These are phyloP conservation scores for Daedalea quercina DNA, from an alignment of 768 basidiomycete genomes.

Conservation along the genomic window DNA sequence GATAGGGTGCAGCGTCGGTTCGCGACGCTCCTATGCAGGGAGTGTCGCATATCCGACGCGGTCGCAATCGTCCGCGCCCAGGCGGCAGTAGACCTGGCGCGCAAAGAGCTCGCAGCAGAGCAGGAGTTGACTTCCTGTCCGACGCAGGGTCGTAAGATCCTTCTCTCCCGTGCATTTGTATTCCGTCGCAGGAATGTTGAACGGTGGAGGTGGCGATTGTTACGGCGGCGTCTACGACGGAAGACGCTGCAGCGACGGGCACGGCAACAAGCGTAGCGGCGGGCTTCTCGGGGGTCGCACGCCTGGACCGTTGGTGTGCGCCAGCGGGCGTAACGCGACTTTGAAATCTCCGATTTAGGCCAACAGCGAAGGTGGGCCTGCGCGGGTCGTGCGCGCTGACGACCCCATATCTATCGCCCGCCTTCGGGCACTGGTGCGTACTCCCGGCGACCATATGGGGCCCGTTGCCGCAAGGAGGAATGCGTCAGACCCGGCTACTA, in stretches of 20 bases:
- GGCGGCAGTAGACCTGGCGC: constrained; percentile 3
- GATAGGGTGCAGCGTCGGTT: constrained; percentile 54
- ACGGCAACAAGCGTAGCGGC: background rate
- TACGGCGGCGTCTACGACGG: constrained; percentile 12
- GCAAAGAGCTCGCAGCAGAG: constrained; percentile 5
- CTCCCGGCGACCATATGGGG: background rate
- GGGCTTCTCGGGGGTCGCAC: background rate
- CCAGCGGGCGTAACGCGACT: background rate
- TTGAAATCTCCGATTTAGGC: background rate
- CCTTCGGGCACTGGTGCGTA: no score
- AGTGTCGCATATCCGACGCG: constrained; percentile 23
- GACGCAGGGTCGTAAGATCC: background rate
- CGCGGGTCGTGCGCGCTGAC: background rate
- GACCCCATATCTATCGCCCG: background rate
- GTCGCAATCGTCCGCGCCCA: constrained; percentile 1
- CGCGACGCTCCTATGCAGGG: constrained; percentile 52
- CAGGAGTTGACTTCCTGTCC: constrained; percentile 2
- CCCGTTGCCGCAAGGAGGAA: background rate
- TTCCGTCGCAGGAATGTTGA: constrained; percentile 5
- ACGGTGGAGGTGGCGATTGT: constrained; percentile 12
- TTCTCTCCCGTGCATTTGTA: constrained; percentile 4
- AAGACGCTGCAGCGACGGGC: constrained; percentile 1
- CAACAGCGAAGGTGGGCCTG: background rate
- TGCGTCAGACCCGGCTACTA: background rate
- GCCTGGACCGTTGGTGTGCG: background rate